Evolutionary conservation across 192 early-diverging fungal genomes (phyloP).

Genomic region (Coemansia sp.): DNA sequence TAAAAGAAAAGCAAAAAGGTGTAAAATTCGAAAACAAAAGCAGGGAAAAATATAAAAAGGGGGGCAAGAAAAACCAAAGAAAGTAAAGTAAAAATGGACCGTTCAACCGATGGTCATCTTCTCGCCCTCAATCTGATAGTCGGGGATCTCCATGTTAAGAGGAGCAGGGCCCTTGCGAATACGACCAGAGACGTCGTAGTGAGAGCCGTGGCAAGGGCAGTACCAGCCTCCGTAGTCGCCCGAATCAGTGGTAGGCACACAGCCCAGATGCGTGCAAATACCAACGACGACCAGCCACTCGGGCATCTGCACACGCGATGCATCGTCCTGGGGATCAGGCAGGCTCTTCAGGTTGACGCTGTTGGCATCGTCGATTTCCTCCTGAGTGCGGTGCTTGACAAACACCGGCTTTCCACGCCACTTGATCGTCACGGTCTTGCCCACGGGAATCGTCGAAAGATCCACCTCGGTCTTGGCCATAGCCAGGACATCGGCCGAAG

Average conservation of each 20-base stretch:
- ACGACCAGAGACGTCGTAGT: conserved; percentile 98
- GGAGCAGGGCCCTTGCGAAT: conserved; percentile 98
- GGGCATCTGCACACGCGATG: conserved; percentile 82
- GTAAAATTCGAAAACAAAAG: conserved; percentile 1
- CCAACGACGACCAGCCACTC: conserved; percentile 98
- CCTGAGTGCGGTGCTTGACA: conserved; percentile 91
- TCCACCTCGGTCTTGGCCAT: conserved; percentile 98
- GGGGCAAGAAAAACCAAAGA: too few species aligned
- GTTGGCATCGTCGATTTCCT: conserved; percentile 93
- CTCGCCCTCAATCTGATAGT: conserved; percentile 68
- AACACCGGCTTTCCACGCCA: conserved; percentile 99
- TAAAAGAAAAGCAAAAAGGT: conserved; percentile 11
- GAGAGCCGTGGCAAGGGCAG: conserved; percentile 99
- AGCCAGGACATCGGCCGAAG: conserved; percentile 97
- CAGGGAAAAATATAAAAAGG: not conserved
- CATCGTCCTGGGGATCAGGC: conserved; percentile 89
- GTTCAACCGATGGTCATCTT: conserved; percentile 86
- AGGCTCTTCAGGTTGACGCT: conserved; percentile 72
- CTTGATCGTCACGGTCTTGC: conserved; percentile 96
- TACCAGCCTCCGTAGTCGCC: conserved; percentile 99
- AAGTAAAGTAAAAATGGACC: not conserved
- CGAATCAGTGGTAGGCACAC: conserved; percentile 96
- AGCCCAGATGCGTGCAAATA: conserved; percentile 85
- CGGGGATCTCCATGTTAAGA: conserved; percentile 95
- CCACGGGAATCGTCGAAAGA: conserved; percentile 85